Evolutionary conservation across 1,284 basidiomycete species (phyloP), one percentile per base, ranked within the genome.

Genomic region (Apiotrichum brassicae): DNA sequence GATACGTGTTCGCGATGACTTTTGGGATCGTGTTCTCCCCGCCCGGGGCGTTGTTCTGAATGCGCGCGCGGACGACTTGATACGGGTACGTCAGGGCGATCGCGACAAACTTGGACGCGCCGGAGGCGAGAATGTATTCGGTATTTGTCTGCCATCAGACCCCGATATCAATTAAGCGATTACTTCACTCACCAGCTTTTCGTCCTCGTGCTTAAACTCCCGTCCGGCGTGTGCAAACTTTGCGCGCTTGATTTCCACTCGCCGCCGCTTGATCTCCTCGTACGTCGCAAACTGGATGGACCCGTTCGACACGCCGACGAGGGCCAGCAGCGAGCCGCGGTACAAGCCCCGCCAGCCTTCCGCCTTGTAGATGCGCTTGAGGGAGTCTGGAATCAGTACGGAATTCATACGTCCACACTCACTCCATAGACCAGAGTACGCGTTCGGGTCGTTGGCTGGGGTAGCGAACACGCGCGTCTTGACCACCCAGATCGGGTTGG

Each of bases 401-500:
- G 14, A 4, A 11, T 14, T 18, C 39, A 16, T 13, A 5, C 12
- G 3, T 18, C 11, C 14, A 12, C 12, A 78, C 83, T 62, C 58
- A 91, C 90, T 77, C 78, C 82, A 83, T 46, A 93, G 76, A 4
- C 84, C 82, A n/a, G 80, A 79, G 70, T 94, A 93, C 1, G 87
- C 81, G 6, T 71, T 74, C 26, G 85, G 80, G 51, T 83, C 80
- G 49, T 80, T 78, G 22, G 79, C 70, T 6, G 75, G 76, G 0
- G 89, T 88, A 2, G 92, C 92, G 65, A 97, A 98, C 83, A 98
- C 94, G 53, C 94, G 82, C 8, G 97, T 94, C 76, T 97, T 91
- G 53, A 98, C 87, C 11, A 98, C 89, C 94, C 94, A 99, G 62
- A 98, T 84, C 0, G 95, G 95, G 72, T 99, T 99, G 11, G 95